Conservation (phyloP, 371 early-diverging fungal species). For the Mortierella sp. region DNA sequence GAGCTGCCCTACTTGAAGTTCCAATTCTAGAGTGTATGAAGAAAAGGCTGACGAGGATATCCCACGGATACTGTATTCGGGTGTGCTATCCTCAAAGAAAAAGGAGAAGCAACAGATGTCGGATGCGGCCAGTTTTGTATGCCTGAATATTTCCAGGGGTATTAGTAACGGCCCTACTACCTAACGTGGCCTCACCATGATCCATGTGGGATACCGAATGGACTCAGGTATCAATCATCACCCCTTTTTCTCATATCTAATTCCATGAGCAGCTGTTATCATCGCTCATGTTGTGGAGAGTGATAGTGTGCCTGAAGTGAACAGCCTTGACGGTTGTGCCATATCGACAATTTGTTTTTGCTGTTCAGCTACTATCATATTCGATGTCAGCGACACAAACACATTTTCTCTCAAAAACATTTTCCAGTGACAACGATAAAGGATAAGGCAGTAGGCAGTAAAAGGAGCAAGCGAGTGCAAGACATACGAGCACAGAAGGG, state of each 20-base stretch:
- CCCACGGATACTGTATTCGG: too few species aligned
- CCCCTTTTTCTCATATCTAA: background rate
- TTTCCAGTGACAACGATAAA: background rate
- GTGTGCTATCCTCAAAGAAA: too few species aligned
- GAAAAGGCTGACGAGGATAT: too few species aligned
- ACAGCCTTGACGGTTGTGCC: background rate
- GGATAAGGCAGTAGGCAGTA: background rate
- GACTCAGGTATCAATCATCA: background rate
- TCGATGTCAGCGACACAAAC: slow-evolving; percentile 12
- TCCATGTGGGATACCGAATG: background rate
- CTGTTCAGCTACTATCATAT: background rate
- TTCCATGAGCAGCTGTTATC: background rate
- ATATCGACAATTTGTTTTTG: background rate
- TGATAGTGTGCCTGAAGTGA: background rate
- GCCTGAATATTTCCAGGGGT: too few species aligned
- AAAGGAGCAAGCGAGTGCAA: background rate
- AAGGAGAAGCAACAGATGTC: too few species aligned
- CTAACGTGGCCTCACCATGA: too few species aligned
- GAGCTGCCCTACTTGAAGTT: too few species aligned
- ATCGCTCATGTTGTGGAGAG: background rate
- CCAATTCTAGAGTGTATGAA: too few species aligned
- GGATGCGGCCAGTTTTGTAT: too few species aligned
- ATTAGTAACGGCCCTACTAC: too few species aligned
- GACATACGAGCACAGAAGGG: background rate
- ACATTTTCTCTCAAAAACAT: background rate